These are phyloP conservation scores for Penicillium cataractarum DNA, from an alignment of 495 filamentous ascomycete genomes.

Conservation along the genomic window DNA sequence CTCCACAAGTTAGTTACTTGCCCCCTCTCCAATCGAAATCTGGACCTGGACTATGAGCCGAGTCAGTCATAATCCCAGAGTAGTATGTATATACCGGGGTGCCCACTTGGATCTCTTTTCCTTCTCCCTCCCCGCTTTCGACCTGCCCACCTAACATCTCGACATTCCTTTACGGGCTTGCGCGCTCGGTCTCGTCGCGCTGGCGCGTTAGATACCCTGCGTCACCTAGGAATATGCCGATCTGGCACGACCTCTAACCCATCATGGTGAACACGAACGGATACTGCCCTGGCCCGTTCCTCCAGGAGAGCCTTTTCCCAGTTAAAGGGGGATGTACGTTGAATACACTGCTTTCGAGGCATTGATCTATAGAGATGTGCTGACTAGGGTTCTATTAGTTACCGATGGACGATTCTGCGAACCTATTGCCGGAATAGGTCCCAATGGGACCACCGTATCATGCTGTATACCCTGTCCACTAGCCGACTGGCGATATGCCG, in stretches of 20 bases:
- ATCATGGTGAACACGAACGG: slow-evolving; percentile 45
- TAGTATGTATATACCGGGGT: slow-evolving; percentile 25
- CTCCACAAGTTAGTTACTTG: not conserved
- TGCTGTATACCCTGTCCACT: slow-evolving; percentile 94
- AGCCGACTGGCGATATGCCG: slow-evolving; percentile 81
- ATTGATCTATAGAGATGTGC: not conserved
- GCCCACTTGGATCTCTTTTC: slow-evolving; percentile 17
- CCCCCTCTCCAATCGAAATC: slow-evolving; percentile 1
- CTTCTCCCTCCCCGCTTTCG: slow-evolving; percentile 4
- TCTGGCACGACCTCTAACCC: slow-evolving; percentile 15
- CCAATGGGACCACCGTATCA: slow-evolving; percentile 32
- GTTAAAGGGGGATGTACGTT: slow-evolving; percentile 64
- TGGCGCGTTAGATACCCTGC: slow-evolving; percentile 29
- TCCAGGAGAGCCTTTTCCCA: slow-evolving; percentile 62
- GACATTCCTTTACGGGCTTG: slow-evolving; percentile 15
- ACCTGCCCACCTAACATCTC: slow-evolving; percentile 4
- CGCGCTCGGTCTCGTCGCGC: slow-evolving; percentile 28
- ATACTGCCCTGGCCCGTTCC: slow-evolving; percentile 66
- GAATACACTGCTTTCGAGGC: not conserved
- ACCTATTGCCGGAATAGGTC: slow-evolving; percentile 44
- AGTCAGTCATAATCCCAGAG: not conserved
- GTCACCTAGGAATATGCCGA: slow-evolving; percentile 22
- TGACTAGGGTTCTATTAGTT: slow-evolving; percentile 46
- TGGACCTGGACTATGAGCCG: not conserved
- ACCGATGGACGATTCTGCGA: slow-evolving; percentile 68